These are phyloP conservation scores for Wickerhamiella alocasiicola DNA, from an alignment of 805 yeast genomes.

Conservation along the genomic window DNA sequence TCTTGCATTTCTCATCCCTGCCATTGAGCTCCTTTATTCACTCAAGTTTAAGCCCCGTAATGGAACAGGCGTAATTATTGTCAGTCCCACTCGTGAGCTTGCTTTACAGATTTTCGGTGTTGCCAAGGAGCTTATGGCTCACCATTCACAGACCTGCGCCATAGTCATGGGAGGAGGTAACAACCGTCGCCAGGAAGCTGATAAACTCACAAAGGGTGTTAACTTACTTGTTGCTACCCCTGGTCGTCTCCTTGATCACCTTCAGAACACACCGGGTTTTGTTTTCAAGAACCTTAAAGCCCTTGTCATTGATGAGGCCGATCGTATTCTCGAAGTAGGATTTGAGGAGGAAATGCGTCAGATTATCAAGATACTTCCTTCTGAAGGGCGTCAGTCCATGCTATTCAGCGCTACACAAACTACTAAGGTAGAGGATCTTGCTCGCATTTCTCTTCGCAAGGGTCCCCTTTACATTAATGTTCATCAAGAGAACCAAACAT, in stretches of 20 bases:
- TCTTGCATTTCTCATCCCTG: conserved; percentile 88
- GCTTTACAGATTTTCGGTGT: conserved; percentile 97
- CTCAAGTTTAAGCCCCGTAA: conserved; percentile 93
- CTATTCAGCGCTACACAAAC: conserved; percentile 98
- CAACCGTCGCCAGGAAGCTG: conserved; percentile 85
- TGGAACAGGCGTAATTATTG: conserved; percentile 93
- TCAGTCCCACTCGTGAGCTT: conserved; percentile 94
- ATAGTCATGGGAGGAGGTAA: conserved; percentile 98
- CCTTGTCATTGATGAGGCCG: conserved; percentile 93
- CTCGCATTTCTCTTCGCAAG: conserved; percentile 85
- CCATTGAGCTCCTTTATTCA: conserved; percentile 81
- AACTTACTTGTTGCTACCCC: conserved; percentile 93
- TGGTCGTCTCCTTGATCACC: conserved; percentile 90
- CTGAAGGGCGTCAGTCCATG: conserved; percentile 90
- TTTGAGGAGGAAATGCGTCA: conserved; percentile 99
- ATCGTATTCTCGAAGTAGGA: conserved; percentile 92
- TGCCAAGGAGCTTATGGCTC: conserved; percentile 83
- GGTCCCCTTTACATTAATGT: conserved; percentile 94
- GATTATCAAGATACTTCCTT: conserved; percentile 85
- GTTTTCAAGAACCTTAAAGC: conserved; percentile 91
- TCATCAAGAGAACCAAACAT: conserved; percentile 64
- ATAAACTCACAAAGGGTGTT: conserved; percentile 85
- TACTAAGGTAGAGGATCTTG: conserved; percentile 95
- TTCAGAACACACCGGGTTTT: conserved; percentile 90
- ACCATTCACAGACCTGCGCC: conserved; percentile 87